A percentile compares a stretch with the other conserved stretches of the same genome.
Evolutionary conservation across 495 filamentous ascomycete genomes (phyloP).

Genomic region (Hypoxylon lienhwacheense): DNA sequence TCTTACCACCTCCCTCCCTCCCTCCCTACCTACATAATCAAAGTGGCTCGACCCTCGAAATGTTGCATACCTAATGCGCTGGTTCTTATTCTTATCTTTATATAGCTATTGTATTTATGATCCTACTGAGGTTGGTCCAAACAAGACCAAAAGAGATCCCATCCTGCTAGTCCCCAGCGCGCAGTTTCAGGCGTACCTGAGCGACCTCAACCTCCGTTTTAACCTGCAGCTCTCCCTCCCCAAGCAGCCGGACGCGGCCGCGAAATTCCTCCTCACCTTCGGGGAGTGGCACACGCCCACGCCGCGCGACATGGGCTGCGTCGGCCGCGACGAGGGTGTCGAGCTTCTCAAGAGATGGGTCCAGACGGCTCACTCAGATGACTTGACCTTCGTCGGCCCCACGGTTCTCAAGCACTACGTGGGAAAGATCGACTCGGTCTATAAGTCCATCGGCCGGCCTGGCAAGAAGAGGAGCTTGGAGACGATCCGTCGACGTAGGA

Average conservation of each 20-base stretch:
- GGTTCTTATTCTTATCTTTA: conserved; percentile 1
- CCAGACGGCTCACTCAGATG: conserved; percentile 5
- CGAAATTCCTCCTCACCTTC: conserved; percentile 61
- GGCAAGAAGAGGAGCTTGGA: conserved; percentile 43
- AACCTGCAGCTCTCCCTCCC: conserved; percentile 55
- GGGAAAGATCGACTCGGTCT: conserved; percentile 30
- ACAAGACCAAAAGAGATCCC: too few relatives aligned
- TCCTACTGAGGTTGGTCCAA: conserved; percentile 43
- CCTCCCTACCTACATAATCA: too few relatives aligned
- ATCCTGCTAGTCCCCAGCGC: conserved; percentile 64
- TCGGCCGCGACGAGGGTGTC: conserved; percentile 41
- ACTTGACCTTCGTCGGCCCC: conserved; percentile 14
- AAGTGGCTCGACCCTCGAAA: too few relatives aligned
- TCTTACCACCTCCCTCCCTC: background rate
- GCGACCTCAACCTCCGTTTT: conserved; percentile 59
- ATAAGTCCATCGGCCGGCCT: conserved; percentile 31
- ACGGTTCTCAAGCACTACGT: conserved; percentile 15
- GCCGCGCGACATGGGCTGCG: conserved; percentile 66
- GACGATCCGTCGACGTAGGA: conserved; percentile 9
- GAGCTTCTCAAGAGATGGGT: conserved; percentile 29
- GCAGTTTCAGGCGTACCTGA: conserved; percentile 63
- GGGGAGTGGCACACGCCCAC: conserved; percentile 55
- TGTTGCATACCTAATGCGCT: background rate
- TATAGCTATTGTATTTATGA: conserved; percentile 69
- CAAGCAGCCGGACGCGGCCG: conserved; percentile 39